A percentile compares a stretch with the other conserved stretches of the same genome.
These are phyloP conservation scores for Clavulina sp. DNA, from an alignment of 768 basidiomycete genomes.

Conservation along the genomic window DNA sequence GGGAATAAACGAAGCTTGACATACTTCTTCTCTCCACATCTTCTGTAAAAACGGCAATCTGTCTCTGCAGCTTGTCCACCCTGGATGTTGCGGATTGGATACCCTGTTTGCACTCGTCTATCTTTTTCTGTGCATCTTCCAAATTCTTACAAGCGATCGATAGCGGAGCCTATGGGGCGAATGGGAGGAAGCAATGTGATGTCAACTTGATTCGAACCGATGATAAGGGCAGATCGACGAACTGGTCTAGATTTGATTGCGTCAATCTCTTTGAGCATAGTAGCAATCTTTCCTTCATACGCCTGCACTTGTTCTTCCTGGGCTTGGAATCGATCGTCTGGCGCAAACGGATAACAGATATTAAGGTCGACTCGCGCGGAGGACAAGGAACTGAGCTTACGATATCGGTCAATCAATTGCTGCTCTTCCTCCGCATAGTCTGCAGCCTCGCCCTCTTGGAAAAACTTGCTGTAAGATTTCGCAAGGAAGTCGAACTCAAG, in stretches of 20 bases:
- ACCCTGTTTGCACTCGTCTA: slow-evolving; percentile 56
- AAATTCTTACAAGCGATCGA: neutral
- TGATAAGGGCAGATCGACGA: slow-evolving; percentile 17
- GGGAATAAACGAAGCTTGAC: neutral
- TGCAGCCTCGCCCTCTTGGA: slow-evolving; percentile 36
- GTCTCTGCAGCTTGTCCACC: slow-evolving; percentile 7
- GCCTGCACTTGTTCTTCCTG: neutral
- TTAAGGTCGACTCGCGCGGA: neutral
- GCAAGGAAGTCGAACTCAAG: slow-evolving; percentile 61
- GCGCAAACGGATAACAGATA: neutral
- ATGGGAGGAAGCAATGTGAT: slow-evolving; percentile 20
- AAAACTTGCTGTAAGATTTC: slow-evolving; percentile 54
- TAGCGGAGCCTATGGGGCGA: too few relatives aligned
- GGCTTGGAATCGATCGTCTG: neutral
- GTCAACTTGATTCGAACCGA: slow-evolving; percentile 16
- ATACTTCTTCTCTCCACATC: slow-evolving; percentile 34
- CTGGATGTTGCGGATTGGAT: slow-evolving; percentile 36
- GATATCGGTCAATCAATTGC: slow-evolving; percentile 32
- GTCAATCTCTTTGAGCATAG: neutral
- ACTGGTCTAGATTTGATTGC: neutral
- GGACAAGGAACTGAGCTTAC: neutral
- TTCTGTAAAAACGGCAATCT: slow-evolving; percentile 27
- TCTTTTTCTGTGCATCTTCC: slow-evolving; percentile 40
- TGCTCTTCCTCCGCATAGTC: slow-evolving; percentile 53
- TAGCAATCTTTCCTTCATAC: neutral